These are phyloP conservation scores for Aspergillus bertholletiae DNA, from an alignment of 495 filamentous ascomycete species.

Conservation along the genomic window DNA sequence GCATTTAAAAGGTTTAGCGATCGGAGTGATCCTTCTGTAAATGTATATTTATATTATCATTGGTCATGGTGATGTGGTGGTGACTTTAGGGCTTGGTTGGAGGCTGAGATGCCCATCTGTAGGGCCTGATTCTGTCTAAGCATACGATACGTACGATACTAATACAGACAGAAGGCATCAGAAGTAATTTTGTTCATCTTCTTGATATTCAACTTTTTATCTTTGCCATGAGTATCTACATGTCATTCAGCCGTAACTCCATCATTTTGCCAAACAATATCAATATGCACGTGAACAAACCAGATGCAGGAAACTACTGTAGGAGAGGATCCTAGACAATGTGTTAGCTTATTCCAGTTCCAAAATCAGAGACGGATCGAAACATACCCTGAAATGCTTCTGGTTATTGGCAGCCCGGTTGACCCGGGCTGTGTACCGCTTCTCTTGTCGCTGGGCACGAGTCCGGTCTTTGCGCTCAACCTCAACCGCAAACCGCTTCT, in stretches of 20 bases:
- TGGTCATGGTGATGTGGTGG: too few species aligned
- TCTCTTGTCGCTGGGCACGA: constrained; percentile 55
- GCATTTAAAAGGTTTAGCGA: too few species aligned
- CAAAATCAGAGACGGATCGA: background rate
- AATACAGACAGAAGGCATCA: background rate
- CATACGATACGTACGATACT: too few species aligned
- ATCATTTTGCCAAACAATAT: background rate
- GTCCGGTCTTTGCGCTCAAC: constrained; percentile 65
- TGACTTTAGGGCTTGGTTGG: too few species aligned
- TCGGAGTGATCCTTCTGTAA: too few species aligned
- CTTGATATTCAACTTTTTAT: background rate
- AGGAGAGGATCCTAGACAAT: constrained; percentile 39
- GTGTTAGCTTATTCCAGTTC: constrained; percentile 13
- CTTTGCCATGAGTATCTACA: constrained; percentile 6
- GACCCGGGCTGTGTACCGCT: constrained; percentile 57
- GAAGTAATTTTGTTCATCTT: background rate
- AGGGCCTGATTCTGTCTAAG: too few species aligned
- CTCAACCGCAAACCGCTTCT: constrained; percentile 60
- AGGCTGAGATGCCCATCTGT: too few species aligned
- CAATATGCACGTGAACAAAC: background rate
- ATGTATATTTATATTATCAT: too few species aligned
- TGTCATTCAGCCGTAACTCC: constrained; percentile 7
- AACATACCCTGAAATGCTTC: constrained; percentile 70
- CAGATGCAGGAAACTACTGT: constrained; percentile 28
- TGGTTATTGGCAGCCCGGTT: constrained; percentile 65